Base-by-base conservation (phyloP, 2,329 filamentous ascomycete species). In the Chalaropsis thielavioides region DNA sequence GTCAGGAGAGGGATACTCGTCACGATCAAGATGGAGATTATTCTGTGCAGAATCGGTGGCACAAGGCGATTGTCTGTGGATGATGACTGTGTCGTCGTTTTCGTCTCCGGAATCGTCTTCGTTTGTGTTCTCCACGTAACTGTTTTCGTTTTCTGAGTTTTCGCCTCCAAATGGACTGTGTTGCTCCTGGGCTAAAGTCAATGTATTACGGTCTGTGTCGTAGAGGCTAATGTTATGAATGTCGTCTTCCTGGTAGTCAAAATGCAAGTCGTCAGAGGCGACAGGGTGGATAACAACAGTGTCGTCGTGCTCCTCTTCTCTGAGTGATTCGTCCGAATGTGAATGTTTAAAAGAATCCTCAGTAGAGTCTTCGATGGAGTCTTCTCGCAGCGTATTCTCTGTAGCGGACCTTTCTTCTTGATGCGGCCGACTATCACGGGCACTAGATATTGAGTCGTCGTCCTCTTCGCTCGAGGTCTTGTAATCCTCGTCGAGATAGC, bases 281-380 rank as follows among this genome's bases (percentile, higher is more conserved):
- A 58, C 17, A 58, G 27, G 54, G 24, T 38, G 54, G 24, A 38
- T n/a, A 4, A 35, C 38, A 17, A 58, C 54, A n/a, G 54, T 58
- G 10, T 58, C 54, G 54, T 58, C 62, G 27, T 61, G 31, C 31
- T 46, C 58, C 11, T 62, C 56, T 56, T 64, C 61, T 11, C 2
- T 8, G 13, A 22, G 15, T 11, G 61, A 38, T n/a, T 38, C 31
- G 11, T 24, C 15, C 2, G 17, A n/a, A 13, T 10, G 17, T 58
- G 15, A 19, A 17, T 58, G 19, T 31, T 58, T 17, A 5, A 22
- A 58, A 35, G 54, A 19, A 17, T 19, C 15, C 6, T 58, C 2
- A 5, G 27, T 17, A 19, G 24, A 4, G 54, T 58, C 54, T 58
- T 58, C 27, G 5, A 11, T 6, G 3, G 54, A 35, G 13, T 31